Evolutionary conservation across 208 protist genomes (phyloP), one percentile per base, ranked within the genome.

Genomic region (Borovskyia barvae): DNA sequence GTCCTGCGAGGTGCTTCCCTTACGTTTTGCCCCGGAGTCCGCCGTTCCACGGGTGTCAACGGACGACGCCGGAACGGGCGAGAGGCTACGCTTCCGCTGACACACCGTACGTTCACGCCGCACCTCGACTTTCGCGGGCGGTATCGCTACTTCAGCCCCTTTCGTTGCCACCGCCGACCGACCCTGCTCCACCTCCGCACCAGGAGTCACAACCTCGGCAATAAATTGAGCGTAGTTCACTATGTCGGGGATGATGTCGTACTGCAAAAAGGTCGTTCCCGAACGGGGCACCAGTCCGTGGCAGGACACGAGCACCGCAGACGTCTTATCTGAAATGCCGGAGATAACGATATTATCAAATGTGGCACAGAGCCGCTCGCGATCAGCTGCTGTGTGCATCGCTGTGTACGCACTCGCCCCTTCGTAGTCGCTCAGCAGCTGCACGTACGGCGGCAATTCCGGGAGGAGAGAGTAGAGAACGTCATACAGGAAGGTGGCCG

Each of bases 221-320:
- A 89, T 48, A 58, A 92, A 92, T 48, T 77, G 67, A n/a, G 33
- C 25, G 65, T 81, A 88, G 63, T 92, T 84, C 12, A 62, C 62
- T 41, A 85, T 46, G 45, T 89, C 79, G 6, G 75, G 59, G 30
- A 89, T 75, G 25, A 82, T 51, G 45, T 88, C 85, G 58, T 89
- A 88, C 53, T 79, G 71, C 26, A 92, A 33, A 49, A 89, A 87
- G 29, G 83, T 50, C 12, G 43, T 49, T 4, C 81, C 80, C 12
- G 29, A 36, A 9, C 54, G 43, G n/a, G 81, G 81, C 8, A 88
- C 77, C 24, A 92, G 56, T 15, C 80, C 85, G 60, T 79, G 68
- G 25, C 75, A 77, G 40, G 80, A 84, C 42, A 92, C 42, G 8
- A 92, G 56, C 19, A 92, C 75, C 30, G 74, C 77, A 17, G 79